These are phyloP conservation scores for Candida maltosa DNA, from an alignment of 805 yeast genomes.

Conservation along the genomic window DNA sequence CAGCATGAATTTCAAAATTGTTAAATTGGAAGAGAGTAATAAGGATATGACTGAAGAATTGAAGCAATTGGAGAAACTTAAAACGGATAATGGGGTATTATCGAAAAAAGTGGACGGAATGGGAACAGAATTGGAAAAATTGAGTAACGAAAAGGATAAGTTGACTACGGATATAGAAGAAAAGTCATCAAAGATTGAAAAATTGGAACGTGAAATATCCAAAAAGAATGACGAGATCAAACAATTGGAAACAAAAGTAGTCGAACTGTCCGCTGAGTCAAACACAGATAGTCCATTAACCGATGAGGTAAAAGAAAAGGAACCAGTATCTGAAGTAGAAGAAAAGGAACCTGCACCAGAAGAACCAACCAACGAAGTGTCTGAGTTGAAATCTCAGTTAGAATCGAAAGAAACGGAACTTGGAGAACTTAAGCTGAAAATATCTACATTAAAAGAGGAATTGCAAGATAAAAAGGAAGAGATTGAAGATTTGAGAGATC, in stretches of 20 bases:
- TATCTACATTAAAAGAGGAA: conserved; percentile 17
- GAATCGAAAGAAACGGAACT: conserved; percentile 13
- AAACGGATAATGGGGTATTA: neutral
- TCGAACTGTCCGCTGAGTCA: too few relatives aligned
- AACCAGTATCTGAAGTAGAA: neutral
- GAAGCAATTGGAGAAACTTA: neutral
- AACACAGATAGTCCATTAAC: too few relatives aligned
- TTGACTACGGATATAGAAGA: too few relatives aligned
- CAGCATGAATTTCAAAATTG: conserved; percentile 12
- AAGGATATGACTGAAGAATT: conserved; percentile 3
- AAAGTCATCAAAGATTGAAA: too few relatives aligned
- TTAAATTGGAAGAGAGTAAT: conserved; percentile 4
- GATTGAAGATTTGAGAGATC: conserved; percentile 67
- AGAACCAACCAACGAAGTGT: conserved; percentile 5
- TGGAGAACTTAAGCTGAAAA: conserved; percentile 17
- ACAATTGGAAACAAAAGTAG: too few relatives aligned
- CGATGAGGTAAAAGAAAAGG: too few relatives aligned
- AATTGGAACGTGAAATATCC: too few relatives aligned
- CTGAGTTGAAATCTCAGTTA: neutral
- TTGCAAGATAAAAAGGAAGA: conserved; percentile 54
- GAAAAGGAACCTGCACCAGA: conserved; percentile 12
- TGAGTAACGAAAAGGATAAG: conserved; percentile 7
- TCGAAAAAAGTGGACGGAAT: conserved; percentile 1
- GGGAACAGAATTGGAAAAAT: conserved; percentile 4
- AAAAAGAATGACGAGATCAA: too few relatives aligned